Percentiles rank a stretch among this genome's conserved stretches.
phyloP scores from a whole-genome alignment of 441 rosid genomes.

The Cnidoscolus chayamansa region DNA sequence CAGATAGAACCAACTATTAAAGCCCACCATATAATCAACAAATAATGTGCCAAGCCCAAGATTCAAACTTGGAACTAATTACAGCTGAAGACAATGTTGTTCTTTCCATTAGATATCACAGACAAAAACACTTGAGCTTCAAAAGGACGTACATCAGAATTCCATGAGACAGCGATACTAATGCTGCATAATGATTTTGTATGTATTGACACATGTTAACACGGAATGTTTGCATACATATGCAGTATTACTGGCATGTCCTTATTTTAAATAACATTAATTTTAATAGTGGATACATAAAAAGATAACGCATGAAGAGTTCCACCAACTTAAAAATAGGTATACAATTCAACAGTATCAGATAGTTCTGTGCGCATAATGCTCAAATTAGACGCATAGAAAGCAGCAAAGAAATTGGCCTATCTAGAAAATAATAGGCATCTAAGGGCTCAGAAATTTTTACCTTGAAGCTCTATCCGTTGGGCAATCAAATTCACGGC shows the following conservation, averaged over 20 bases:
- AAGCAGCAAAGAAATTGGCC: neutral
- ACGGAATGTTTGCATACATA: too few species aligned
- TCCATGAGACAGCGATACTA: neutral
- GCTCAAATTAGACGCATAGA: neutral
- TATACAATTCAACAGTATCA: neutral
- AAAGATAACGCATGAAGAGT: too few species aligned
- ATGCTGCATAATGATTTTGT: neutral
- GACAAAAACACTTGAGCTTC: neutral
- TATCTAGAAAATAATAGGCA: neutral
- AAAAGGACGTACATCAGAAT: neutral
- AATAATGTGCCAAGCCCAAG: neutral
- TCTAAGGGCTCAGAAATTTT: neutral
- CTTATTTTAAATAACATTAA: too few species aligned
- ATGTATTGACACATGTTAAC: neutral
- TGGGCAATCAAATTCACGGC: constrained; percentile 63
- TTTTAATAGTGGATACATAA: too few species aligned
- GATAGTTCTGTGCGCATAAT: neutral
- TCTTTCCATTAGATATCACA: neutral
- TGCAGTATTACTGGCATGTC: too few species aligned
- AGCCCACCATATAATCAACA: neutral
- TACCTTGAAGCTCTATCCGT: constrained; percentile 38
- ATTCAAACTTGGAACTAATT: neutral
- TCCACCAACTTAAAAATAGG: neutral
- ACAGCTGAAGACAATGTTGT: neutral
- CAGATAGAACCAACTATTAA: neutral